These are phyloP conservation scores for Tolypocladium sp. DNA, from an alignment of 2,329 filamentous ascomycete species.

Conservation along the genomic window DNA sequence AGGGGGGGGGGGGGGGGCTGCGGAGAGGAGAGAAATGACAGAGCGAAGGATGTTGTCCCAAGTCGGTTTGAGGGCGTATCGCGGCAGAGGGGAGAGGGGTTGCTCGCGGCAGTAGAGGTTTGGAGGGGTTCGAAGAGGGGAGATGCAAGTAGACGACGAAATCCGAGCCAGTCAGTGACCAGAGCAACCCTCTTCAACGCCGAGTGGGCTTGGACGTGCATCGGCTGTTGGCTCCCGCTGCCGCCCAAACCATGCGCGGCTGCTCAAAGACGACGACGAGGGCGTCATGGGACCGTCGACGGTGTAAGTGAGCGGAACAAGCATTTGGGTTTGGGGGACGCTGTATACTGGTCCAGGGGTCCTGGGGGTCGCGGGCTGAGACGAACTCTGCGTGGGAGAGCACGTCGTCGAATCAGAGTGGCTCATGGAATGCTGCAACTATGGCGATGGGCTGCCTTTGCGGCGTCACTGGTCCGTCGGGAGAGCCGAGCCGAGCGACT, in stretches of 20 bases:
- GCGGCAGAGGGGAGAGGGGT: background rate
- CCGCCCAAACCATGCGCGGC: background rate
- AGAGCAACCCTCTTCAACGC: background rate
- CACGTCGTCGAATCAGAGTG: too few relatives aligned
- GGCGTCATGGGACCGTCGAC: background rate
- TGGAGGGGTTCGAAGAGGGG: background rate
- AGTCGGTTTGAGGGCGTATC: background rate
- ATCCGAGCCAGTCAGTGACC: too few relatives aligned
- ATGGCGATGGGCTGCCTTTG: too few relatives aligned
- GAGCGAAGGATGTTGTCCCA: background rate
- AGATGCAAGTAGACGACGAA: background rate
- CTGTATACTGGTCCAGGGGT: background rate
- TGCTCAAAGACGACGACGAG: background rate
- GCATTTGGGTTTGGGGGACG: background rate
- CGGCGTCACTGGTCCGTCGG: too few relatives aligned
- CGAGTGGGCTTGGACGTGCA: background rate
- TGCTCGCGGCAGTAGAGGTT: background rate
- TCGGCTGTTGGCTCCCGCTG: background rate
- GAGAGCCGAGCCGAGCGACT: too few relatives aligned
- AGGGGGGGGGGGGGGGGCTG: background rate
- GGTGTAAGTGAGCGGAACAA: background rate
- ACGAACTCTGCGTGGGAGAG: background rate
- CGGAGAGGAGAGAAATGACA: background rate
- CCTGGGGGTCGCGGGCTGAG: background rate
- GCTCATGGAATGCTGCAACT: too few relatives aligned